These are phyloP conservation scores for Citrus reticulata DNA, from an alignment of 345 rosid genomes.

Conservation along the genomic window DNA sequence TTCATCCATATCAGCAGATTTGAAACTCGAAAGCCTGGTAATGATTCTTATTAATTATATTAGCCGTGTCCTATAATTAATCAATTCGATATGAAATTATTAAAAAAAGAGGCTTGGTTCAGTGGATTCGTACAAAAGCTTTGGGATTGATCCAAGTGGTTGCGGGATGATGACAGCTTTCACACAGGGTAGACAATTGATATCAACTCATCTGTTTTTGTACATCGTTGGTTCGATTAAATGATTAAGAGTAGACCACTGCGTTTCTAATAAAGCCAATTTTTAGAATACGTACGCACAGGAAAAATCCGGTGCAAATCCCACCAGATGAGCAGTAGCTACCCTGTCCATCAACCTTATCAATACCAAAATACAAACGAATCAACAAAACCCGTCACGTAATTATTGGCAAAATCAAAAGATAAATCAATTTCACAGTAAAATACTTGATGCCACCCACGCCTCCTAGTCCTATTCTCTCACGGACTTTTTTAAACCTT, in stretches of 20 bases:
- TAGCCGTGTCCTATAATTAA: no score
- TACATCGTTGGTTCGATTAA: not conserved
- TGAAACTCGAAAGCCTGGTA: not conserved
- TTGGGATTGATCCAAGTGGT: not conserved
- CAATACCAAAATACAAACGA: not conserved
- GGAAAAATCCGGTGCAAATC: not conserved
- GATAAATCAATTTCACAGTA: no score
- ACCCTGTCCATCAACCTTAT: not conserved
- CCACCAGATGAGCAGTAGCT: not conserved
- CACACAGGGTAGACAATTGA: no score
- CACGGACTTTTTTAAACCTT: no score
- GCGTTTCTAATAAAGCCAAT: not conserved
- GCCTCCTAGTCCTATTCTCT: no score
- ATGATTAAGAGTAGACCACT: not conserved
- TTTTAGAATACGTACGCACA: not conserved
- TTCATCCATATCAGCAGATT: not conserved
- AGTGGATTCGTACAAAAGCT: not conserved
- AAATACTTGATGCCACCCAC: no score
- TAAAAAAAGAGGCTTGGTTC: not conserved
- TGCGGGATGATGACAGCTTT: not conserved
- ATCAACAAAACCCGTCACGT: not conserved
- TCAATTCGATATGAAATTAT: not conserved
- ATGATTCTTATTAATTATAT: not conserved
- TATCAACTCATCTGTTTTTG: no score
- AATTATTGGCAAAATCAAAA: no score